A percentile compares a stretch with the other conserved stretches of the same genome.
These are phyloP conservation scores for Diversispora epigaea DNA, from an alignment of 192 early-diverging fungal species.

Conservation along the genomic window DNA sequence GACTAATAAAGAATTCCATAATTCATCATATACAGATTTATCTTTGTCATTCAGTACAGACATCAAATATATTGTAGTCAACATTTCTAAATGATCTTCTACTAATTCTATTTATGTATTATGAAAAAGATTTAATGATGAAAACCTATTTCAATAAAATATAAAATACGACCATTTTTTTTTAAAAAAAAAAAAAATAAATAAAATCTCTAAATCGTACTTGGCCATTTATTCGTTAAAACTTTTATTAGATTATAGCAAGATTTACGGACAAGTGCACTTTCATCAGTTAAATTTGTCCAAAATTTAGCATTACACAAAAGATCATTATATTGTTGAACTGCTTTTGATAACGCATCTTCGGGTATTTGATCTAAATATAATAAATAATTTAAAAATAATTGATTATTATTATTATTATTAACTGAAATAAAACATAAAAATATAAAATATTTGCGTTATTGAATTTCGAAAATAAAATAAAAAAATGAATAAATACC, in stretches of 20 bases:
- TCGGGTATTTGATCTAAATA: background rate
- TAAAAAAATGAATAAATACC: slow-evolving; percentile 33
- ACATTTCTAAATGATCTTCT: slow-evolving; percentile 40
- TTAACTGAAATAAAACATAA: background rate
- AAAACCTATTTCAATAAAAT: too few relatives aligned
- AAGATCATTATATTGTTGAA: slow-evolving; percentile 45
- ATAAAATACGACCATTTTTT: background rate
- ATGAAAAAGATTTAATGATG: background rate
- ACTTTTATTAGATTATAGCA: slow-evolving; percentile 61
- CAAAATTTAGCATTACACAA: slow-evolving; percentile 59
- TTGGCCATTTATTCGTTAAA: slow-evolving; percentile 45
- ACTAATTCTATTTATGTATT: slow-evolving; percentile 25
- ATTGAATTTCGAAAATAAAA: slow-evolving; percentile 18
- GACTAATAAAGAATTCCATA: slow-evolving; percentile 87
- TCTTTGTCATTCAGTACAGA: slow-evolving; percentile 77
- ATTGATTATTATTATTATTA: too few relatives aligned
- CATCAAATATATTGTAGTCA: slow-evolving; percentile 60
- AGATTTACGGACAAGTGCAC: slow-evolving; percentile 56
- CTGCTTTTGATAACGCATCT: slow-evolving; percentile 34
- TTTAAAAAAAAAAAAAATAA: slow-evolving; percentile 40
- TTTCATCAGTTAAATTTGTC: slow-evolving; percentile 47
- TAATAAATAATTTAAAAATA: background rate
- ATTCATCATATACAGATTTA: slow-evolving; percentile 63
- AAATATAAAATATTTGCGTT: slow-evolving; percentile 19
- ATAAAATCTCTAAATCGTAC: slow-evolving; percentile 35